Base-by-base conservation (phyloP, 225 moss, liverwort and hornwort genomes). In the Bryoerythrophyllum caledonicum region DNA sequence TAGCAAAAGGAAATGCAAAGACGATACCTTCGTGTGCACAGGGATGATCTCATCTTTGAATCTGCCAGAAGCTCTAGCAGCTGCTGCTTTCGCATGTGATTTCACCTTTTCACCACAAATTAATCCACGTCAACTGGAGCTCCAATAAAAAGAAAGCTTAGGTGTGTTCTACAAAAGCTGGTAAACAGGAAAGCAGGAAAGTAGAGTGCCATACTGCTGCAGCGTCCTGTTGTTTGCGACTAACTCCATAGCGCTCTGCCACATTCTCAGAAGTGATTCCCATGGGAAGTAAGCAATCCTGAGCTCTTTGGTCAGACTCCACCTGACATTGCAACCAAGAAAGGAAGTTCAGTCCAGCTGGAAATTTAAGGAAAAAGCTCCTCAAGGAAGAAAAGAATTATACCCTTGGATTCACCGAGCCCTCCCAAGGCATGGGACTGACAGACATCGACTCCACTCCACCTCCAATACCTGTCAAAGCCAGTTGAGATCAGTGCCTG, bases 181-280 rank as follows among this genome's bases (percentile, higher is more conserved):
- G 10, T 14, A 27, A 71, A 55, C 63, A 20, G 35, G 71, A 65
- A 9, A 73, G 21, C n/a, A n/a, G 53, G 7, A 17, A 66, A 6
- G 48, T 44, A 63, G 16, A 48, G 56, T 46, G 35, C 19, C 85
- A 53, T 72, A 90, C 89, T n/a, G 89, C 84, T 32, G 91, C 91
- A 74, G 85, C 62, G 63, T 95, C 94, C 65, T 95, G 91, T 65
- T 92, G 87, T 84, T 77, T 68, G 60, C 91, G 83, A 25, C 82
- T 41, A 44, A 92, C 76, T 37, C 85, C 88, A 34, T 79, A 95
- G 16, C 82, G 78, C 46, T 85, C 70, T 32, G 96, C 94, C 15
- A 96, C 92, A 76, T 96, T 96, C 79, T 96, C 96, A 17, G 92
- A 96, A 14, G 96, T 96, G 2, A 94, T 76, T 60, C 96, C 96